Evolutionary conservation across 176 grass and related monocot genomes (phyloP), one percentile per base, ranked within the genome.

Genomic region (Alloteropsis semialata): DNA sequence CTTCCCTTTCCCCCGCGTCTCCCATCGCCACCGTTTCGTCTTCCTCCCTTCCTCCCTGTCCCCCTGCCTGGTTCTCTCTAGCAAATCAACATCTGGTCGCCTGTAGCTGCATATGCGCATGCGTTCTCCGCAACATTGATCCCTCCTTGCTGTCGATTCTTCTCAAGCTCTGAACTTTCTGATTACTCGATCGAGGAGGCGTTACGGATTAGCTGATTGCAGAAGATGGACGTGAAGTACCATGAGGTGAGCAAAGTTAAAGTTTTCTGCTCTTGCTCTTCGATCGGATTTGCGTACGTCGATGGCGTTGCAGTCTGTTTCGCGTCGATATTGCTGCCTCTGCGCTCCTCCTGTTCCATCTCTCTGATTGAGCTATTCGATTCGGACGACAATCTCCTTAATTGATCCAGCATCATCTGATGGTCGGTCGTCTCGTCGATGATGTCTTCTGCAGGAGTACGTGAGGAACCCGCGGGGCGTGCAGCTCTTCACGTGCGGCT

Each of bases 401-500:
- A n/a, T n/a, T n/a, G n/a, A n/a, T n/a, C n/a, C n/a, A n/a, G n/a
- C n/a, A n/a, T n/a, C n/a, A n/a, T n/a, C 64, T 25, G 22, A 30
- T 56, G 24, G 0, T 50, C 22, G 24, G 0, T 50, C 22, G 63
- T 46, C 5, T 34, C 25, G 6, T 42, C 17, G 4, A 32, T 67
- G 10, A 56, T 58, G n/a, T 27, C n/a, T 27, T 10, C 2, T 21
- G 32, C 85, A 98, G 96, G 96, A 93, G 42, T 98, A 85, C 57
- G 91, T 98, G 56, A 82, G 9, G 85, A 98, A 83, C 80, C 57
- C 87, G 10, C 90, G 96, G 81, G 96, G 96, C 12, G 67, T 90
- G 53, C 87, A 82, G 74, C 92, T 98, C 51, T 95, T 95, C 84
- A 98, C 96, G 0, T 98, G 92, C 84, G 87, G 82, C 61, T 98